Conservation (phyloP, 257 asterid genomes). For the Misopates orontium region DNA sequence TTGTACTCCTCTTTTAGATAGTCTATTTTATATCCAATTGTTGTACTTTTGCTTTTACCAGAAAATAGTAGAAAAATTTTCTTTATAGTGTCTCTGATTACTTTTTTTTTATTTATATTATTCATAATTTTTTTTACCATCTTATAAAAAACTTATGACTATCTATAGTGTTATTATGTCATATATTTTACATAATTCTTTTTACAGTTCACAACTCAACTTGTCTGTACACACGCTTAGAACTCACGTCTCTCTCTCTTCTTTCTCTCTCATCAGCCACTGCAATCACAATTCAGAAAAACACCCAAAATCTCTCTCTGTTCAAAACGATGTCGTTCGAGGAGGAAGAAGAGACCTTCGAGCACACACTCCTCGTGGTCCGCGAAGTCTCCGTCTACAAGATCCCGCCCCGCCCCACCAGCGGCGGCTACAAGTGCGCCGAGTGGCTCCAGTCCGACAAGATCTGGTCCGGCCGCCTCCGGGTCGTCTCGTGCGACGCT, state of each 20-base stretch:
- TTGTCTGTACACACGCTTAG: conserved; percentile 26
- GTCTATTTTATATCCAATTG: too few species aligned
- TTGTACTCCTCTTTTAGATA: too few species aligned
- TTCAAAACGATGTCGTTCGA: conserved; percentile 64
- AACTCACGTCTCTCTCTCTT: conserved; percentile 31
- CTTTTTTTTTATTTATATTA: too few species aligned
- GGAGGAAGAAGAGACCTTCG: conserved; percentile 82
- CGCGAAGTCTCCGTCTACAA: conserved; percentile 92
- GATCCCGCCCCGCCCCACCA: conserved; percentile 93
- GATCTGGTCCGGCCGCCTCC: conserved; percentile 96
- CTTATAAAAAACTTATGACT: too few species aligned
- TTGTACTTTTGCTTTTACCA: too few species aligned
- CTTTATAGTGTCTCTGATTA: too few species aligned
- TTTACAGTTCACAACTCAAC: conserved; percentile 8
- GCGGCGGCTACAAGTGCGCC: conserved; percentile 99
- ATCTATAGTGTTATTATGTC: too few species aligned
- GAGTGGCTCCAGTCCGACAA: conserved; percentile 98
- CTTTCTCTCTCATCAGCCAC: neutral
- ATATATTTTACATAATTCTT: too few species aligned
- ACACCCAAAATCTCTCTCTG: neutral
- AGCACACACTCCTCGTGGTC: conserved; percentile 90
- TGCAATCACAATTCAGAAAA: neutral
- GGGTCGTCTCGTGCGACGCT: conserved; percentile 72
- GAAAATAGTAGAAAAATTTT: too few species aligned
- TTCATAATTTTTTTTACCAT: too few species aligned